Evolutionary conservation across 495 filamentous ascomycete species (phyloP).

Genomic region (Xylaria scruposa): DNA sequence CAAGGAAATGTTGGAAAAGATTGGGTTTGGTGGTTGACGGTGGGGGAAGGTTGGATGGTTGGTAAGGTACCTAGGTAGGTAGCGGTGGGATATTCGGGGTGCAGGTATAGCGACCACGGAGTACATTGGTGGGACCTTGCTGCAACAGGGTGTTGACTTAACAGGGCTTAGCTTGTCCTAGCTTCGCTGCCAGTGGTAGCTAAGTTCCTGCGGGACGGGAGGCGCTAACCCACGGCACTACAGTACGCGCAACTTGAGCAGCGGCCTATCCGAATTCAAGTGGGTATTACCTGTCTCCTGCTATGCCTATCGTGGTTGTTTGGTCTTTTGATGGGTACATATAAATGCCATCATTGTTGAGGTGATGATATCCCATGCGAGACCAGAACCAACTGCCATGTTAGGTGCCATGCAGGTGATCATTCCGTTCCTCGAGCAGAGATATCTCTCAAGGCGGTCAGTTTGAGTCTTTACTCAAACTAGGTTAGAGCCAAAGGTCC

Average conservation of each 20-base stretch:
- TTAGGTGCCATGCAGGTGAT: slow-evolving; percentile 10
- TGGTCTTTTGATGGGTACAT: neutral
- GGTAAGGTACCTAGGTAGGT: neutral
- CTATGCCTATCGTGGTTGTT: neutral
- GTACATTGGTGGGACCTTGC: slow-evolving; percentile 19
- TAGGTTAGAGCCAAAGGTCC: slow-evolving; percentile 8
- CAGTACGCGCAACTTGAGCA: slow-evolving; percentile 10
- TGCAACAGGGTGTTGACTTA: neutral
- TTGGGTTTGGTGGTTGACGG: slow-evolving; percentile 27
- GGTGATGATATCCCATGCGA: neutral
- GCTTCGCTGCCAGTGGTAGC: neutral
- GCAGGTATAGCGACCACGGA: slow-evolving; percentile 25
- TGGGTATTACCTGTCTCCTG: neutral
- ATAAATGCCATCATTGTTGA: slow-evolving; percentile 1
- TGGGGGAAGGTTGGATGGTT: slow-evolving; percentile 19
- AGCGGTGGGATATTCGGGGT: slow-evolving; percentile 27
- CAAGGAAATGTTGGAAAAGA: slow-evolving; percentile 26
- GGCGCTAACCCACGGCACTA: slow-evolving; percentile 19
- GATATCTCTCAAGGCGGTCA: slow-evolving; percentile 16
- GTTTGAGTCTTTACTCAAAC: slow-evolving; percentile 17
- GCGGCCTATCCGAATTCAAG: neutral
- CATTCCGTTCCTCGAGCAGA: slow-evolving; percentile 4
- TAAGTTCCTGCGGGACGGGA: slow-evolving; percentile 20
- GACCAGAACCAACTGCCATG: neutral
- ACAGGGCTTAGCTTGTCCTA: slow-evolving; percentile 25